Evolutionary conservation across 139 green algal species (phyloP), one percentile per base, ranked within the genome.

Genomic region (Protoeuglena noctilucae): DNA sequence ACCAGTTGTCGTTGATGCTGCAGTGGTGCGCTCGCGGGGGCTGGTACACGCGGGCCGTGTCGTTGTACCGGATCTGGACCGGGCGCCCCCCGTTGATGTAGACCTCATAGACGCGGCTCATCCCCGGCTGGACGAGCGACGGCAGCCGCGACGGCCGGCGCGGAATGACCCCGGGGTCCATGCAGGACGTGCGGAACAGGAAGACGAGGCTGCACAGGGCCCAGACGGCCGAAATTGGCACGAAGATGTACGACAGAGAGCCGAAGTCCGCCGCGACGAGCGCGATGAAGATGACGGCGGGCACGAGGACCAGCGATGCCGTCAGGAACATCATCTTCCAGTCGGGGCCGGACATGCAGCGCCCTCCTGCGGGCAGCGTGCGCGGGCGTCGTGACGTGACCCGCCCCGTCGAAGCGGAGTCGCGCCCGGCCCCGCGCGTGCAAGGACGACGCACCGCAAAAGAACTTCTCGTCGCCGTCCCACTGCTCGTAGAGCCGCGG

Each of bases 1-100:
- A n/a, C 69, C 90, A 98, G 76, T 96, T 95, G 76, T 98, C 87
- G 58, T 87, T 94, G 18, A 97, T 83, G 16, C 73, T 83, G 63
- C 90, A 98, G 76, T 98, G 90, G 58, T 82, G 83, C 46, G 79
- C 85, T 18, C 90, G 75, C 3, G 90, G 90, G 14, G 90, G 90
- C 55, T 87, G 81, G 73, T 93, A 96, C 56, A 95, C 80, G 68
- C 85, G 74, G 67, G 79, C 89, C 0, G 81, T 90, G 39, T 93
- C 76, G 31, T 81, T 84, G 65, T 85, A 86, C 31, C 66, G 74
- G 28, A 87, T 74, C 30, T 76, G 66, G 7, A 92, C 76, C 27
- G 57, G 64, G 49, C 81, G 66, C 16, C 34, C 34, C 4, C 74
- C 70, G 50, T 90, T 86, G 3, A 87, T 70, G 18, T 64, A 41